phyloP scores from a whole-genome alignment of 2,329 filamentous ascomycete genomes.

The Cordyceps cateniannulata region DNA sequence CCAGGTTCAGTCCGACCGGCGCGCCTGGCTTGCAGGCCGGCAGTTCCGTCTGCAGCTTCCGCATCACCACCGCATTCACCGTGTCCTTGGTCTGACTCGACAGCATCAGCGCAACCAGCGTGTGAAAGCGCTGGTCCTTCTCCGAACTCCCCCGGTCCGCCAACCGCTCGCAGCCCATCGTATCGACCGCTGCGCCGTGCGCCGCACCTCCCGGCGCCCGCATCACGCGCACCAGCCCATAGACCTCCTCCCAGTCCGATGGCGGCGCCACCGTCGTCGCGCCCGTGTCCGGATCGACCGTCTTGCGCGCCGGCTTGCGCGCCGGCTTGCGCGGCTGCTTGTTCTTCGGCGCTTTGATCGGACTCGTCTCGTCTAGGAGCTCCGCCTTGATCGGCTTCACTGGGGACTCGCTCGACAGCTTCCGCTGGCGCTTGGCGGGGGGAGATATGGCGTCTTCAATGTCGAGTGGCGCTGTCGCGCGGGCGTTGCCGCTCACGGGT shows the following conservation, averaged over 20 bases:
- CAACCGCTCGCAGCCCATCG: conserved; percentile 87
- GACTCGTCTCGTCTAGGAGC: background rate
- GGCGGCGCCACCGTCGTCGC: conserved; percentile 50
- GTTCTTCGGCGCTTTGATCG: conserved; percentile 26
- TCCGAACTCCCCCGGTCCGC: conserved; percentile 46
- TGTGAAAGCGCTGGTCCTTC: conserved; percentile 70
- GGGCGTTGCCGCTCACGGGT: conserved; percentile 20
- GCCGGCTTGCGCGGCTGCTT: conserved; percentile 25
- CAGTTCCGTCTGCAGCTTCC: conserved; percentile 68
- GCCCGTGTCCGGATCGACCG: conserved; percentile 34
- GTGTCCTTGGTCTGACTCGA: conserved; percentile 92
- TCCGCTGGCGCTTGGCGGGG: conserved; percentile 25
- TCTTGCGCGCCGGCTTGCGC: conserved; percentile 42
- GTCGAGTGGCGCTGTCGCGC: conserved; percentile 29
- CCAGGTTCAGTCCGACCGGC: conserved; percentile 57
- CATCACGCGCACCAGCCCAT: conserved; percentile 73
- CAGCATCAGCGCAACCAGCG: conserved; percentile 81
- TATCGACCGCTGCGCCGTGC: conserved; percentile 82
- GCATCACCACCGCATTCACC: conserved; percentile 79
- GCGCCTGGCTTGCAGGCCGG: conserved; percentile 41
- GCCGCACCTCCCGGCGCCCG: conserved; percentile 48
- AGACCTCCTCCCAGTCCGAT: conserved; percentile 77
- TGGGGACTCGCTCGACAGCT: conserved; percentile 17
- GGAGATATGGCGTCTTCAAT: conserved; percentile 50
- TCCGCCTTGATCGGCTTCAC: conserved; percentile 17